Evolutionary conservation across 2,329 filamentous ascomycete species (phyloP).

Genomic region (Exserohilum rostratum): DNA sequence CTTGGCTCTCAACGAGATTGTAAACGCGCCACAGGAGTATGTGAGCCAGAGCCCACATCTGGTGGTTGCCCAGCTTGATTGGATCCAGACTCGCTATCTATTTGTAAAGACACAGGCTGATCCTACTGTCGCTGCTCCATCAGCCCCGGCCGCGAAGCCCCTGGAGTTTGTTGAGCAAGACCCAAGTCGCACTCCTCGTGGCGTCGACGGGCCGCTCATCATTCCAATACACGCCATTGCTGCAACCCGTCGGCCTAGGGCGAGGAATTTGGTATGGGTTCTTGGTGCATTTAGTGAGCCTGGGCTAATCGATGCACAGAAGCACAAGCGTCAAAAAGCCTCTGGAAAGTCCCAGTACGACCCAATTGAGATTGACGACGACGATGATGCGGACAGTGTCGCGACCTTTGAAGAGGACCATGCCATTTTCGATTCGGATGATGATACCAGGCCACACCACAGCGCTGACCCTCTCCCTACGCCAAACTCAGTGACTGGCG

Average conservation of each 20-base stretch:
- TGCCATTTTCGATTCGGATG: constrained; percentile 46
- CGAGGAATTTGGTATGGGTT: constrained; percentile 20
- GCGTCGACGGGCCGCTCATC: constrained; percentile 49
- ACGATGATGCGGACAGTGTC: constrained; percentile 54
- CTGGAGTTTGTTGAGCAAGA: constrained; percentile 49
- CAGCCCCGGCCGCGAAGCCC: constrained; percentile 25
- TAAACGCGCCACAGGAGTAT: constrained; percentile 73
- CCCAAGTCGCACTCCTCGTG: constrained; percentile 49
- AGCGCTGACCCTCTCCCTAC: constrained; percentile 27
- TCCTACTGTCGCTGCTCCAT: neutral
- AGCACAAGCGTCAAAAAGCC: constrained; percentile 38
- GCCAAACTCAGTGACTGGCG: constrained; percentile 31
- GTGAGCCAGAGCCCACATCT: constrained; percentile 63
- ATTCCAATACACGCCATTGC: constrained; percentile 61
- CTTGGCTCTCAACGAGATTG: constrained; percentile 82
- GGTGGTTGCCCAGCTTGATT: constrained; percentile 77
- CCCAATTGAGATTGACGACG: constrained; percentile 47
- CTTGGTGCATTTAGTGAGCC: neutral
- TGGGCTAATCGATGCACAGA: constrained; percentile 17
- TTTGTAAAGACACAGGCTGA: constrained; percentile 59
- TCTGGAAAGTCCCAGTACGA: constrained; percentile 39
- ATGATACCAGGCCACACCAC: constrained; percentile 12
- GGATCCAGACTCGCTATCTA: constrained; percentile 89
- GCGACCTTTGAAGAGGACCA: constrained; percentile 58
- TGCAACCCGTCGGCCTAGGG: constrained; percentile 50